phyloP scores from a whole-genome alignment of 1,284 basidiomycete species.

The Trichosporon sp. region DNA sequence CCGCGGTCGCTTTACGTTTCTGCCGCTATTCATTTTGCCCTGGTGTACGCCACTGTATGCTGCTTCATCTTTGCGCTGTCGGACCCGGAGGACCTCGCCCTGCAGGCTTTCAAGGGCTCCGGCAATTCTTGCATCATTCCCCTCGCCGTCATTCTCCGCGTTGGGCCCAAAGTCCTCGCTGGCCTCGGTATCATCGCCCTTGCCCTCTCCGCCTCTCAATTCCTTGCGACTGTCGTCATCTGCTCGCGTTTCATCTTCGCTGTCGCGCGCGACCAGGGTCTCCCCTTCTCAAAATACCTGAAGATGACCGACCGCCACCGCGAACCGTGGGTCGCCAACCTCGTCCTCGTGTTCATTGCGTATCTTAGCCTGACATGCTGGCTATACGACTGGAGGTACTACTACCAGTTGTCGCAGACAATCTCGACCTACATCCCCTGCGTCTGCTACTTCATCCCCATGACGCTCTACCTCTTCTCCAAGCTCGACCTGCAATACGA shows the following conservation, averaged over 20 bases:
- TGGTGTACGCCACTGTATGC: background rate
- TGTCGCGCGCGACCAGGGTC: conserved; percentile 45
- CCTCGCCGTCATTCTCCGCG: background rate
- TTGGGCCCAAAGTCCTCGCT: background rate
- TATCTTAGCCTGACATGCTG: background rate
- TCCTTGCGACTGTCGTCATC: conserved; percentile 46
- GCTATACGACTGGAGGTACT: background rate
- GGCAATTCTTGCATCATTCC: background rate
- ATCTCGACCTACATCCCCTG: background rate
- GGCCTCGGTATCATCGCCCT: conserved; percentile 27
- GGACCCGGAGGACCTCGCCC: background rate
- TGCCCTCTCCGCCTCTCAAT: conserved; percentile 38
- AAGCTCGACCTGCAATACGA: conserved; percentile 41
- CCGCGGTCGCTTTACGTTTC: background rate
- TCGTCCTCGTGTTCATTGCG: conserved; percentile 37
- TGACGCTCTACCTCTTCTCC: conserved; percentile 41
- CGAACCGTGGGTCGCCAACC: conserved; percentile 42
- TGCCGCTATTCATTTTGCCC: background rate
- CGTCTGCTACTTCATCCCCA: conserved; percentile 23
- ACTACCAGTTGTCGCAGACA: background rate
- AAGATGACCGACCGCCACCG: conserved; percentile 36
- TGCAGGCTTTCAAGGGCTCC: background rate
- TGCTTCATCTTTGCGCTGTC: background rate
- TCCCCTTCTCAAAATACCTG: conserved; percentile 44
- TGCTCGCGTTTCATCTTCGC: conserved; percentile 48